Conservation (phyloP, 176 grass and related monocot species). For the bread wheat (Triticum aestivum) region IWGSC_CS_RefSeq_v2.1 NC_057804.1:635698263-635698762, state of each 20-base stretch:
- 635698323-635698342: slow-evolving; percentile 8
- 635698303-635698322: background rate
- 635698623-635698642: background rate
- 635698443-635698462: slow-evolving; percentile 9
- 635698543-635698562: background rate
- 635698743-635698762: background rate
- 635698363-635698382: background rate
- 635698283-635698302: background rate
- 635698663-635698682: background rate
- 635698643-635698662: background rate
- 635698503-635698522: background rate
- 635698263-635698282: background rate
- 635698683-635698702: background rate
- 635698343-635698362: slow-evolving; percentile 8
- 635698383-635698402: background rate
- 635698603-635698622: background rate
- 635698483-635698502: background rate
- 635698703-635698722: background rate
- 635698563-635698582: background rate
- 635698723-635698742: background rate
- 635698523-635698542: background rate
- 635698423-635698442: background rate
- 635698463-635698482: background rate
- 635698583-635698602: background rate
- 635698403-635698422: background rate